phyloP scores from a whole-genome alignment of 129 eudicot genomes.

The Sambucus nigra region DNA sequence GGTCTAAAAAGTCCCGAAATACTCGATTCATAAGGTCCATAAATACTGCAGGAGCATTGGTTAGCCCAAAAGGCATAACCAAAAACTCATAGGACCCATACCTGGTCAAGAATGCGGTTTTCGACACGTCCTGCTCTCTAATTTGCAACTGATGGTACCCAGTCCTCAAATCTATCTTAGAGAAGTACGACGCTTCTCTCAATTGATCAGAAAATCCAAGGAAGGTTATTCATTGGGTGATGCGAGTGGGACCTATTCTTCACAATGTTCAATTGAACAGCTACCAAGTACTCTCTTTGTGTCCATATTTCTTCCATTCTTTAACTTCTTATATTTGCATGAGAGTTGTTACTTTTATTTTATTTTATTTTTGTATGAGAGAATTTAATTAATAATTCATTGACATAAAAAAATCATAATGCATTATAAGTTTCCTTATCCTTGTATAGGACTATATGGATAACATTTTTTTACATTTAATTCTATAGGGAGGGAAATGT shows the following conservation, averaged over 20 bases:
- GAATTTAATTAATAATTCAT: not conserved
- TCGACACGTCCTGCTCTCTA: too few species aligned
- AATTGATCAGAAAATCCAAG: constrained; percentile 61
- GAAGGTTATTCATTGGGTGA: constrained; percentile 66
- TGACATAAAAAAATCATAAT: not conserved
- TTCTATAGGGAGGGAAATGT: constrained; percentile 80
- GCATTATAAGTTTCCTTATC: not conserved
- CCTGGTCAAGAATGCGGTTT: too few species aligned
- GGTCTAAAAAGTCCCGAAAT: too few species aligned
- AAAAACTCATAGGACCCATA: too few species aligned
- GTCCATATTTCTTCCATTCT: constrained; percentile 2
- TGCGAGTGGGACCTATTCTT: constrained; percentile 33
- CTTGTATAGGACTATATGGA: too few species aligned
- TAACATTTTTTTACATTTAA: constrained; percentile 1
- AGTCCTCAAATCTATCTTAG: too few species aligned
- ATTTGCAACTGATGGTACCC: too few species aligned
- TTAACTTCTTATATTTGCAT: constrained; percentile 2
- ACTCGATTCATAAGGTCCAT: too few species aligned
- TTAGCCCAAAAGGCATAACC: too few species aligned
- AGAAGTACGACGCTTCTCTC: too few species aligned
- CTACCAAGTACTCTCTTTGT: constrained; percentile 28
- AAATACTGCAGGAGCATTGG: too few species aligned
- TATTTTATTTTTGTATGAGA: too few species aligned
- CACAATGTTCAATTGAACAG: constrained; percentile 20
- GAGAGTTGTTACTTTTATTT: not conserved